Conservation (phyloP, 1,284 basidiomycete species). For the Ustilago sp. region DNA sequence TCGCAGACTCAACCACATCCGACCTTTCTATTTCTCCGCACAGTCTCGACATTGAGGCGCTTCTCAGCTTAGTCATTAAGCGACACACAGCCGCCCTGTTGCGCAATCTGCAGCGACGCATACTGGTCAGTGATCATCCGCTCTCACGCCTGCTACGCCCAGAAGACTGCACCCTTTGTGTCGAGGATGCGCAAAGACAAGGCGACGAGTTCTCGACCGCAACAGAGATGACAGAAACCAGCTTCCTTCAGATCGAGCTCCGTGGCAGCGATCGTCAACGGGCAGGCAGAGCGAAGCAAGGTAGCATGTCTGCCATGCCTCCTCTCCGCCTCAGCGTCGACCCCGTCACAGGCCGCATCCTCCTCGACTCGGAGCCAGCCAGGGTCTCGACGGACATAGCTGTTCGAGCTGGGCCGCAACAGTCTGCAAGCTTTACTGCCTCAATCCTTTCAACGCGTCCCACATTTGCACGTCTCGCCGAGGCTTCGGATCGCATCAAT, state of each 20-base stretch:
- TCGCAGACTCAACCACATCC: conserved; percentile 20
- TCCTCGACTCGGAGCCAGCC: conserved; percentile 30
- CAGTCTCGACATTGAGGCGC: conserved; percentile 34
- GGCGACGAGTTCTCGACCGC: conserved; percentile 35
- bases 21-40: conserved; percentile 30
- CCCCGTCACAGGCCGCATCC: conserved; percentile 43
- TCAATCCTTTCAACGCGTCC: conserved; percentile 34
- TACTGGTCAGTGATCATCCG: conserved; percentile 42
- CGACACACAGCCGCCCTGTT: conserved; percentile 38
- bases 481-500: conserved; percentile 55
- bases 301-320: conserved; percentile 19
- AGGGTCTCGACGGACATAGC: conserved; percentile 7
- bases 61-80: conserved; percentile 33
- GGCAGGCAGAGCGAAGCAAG: not conserved
- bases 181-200: conserved; percentile 30
- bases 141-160: conserved; percentile 41
- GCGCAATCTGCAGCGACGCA: conserved; percentile 40
- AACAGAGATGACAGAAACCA: conserved; percentile 29
- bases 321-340: conserved; percentile 50
- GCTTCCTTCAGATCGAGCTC: conserved; percentile 38
- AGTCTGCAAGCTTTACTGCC: conserved; percentile 33
- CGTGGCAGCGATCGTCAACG: conserved; percentile 14
- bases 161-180: conserved; percentile 36
- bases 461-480: conserved; percentile 29
- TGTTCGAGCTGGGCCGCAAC: not conserved